phyloP scores from a whole-genome alignment of 2,329 filamentous ascomycete genomes.

The Penicillium hesseltinei region DNA sequence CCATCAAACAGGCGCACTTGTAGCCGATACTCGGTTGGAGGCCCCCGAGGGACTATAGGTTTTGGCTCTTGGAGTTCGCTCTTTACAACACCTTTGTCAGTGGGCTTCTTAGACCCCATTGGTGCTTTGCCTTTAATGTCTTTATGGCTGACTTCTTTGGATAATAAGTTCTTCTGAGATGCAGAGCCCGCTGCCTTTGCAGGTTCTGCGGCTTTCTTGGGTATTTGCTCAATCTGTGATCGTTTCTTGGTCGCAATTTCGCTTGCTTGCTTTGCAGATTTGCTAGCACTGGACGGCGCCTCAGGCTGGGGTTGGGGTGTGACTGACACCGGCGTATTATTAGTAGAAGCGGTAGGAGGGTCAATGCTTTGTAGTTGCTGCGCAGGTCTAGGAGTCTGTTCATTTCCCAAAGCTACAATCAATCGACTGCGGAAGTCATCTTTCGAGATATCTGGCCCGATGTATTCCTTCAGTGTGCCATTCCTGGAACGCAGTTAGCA shows the following conservation, averaged over 20 bases:
- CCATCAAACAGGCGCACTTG: conserved; percentile 85
- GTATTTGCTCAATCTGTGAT: neutral
- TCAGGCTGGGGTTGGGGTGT: conserved; percentile 16
- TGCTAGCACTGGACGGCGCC: conserved; percentile 1
- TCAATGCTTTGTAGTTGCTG: conserved; percentile 6
- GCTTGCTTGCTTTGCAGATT: conserved; percentile 1
- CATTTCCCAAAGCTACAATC: conserved; percentile 41
- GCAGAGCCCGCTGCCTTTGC: conserved; percentile 43
- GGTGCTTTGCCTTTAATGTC: conserved; percentile 40
- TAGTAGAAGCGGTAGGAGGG: conserved; percentile 3
- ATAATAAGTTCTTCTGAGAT: conserved; percentile 61
- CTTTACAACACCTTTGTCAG: conserved; percentile 1
- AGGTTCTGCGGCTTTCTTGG: conserved; percentile 27
- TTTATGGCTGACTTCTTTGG: conserved; percentile 62
- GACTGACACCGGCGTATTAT: conserved; percentile 8
- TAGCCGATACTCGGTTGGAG: conserved; percentile 55
- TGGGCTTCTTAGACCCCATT: conserved; percentile 13
- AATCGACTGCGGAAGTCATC: conserved; percentile 65
- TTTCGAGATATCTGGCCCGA: conserved; percentile 62
- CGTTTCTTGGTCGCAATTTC: neutral
- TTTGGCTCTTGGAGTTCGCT: conserved; percentile 12
- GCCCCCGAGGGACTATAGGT: conserved; percentile 16
- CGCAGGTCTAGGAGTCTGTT: neutral
- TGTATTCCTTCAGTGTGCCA: conserved; percentile 73
- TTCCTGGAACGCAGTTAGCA: conserved; percentile 51